Percentiles rank a stretch among this genome's conserved stretches.
phyloP scores from a whole-genome alignment of 2,329 filamentous ascomycete species.

The Hypomyces perniciosus region DNA sequence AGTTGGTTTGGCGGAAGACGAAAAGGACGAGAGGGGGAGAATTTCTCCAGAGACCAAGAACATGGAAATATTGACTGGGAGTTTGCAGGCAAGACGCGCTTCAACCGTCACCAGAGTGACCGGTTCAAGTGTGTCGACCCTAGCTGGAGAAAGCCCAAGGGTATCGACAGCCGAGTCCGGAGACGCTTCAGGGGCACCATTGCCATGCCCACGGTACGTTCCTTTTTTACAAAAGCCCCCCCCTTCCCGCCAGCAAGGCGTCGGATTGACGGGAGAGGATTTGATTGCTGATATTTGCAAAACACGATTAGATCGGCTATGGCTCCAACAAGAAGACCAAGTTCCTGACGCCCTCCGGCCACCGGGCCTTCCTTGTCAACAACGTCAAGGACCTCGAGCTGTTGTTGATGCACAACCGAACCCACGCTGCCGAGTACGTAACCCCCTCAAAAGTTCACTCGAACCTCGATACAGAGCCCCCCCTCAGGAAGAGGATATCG shows the following conservation, averaged over 20 bases:
- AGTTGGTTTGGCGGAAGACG: conserved; percentile 5
- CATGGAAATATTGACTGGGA: conserved; percentile 32
- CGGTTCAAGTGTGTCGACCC: conserved; percentile 87
- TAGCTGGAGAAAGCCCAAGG: conserved; percentile 99
- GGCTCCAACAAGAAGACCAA: conserved; percentile 99
- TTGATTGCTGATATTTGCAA: conserved; percentile 9
- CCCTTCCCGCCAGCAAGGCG: background rate
- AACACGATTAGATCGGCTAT: conserved; percentile 74
- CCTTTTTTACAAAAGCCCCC: background rate
- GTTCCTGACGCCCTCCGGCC: conserved; percentile 97
- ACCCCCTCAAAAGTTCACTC: background rate
- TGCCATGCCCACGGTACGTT: conserved; percentile 95
- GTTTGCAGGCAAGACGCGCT: conserved; percentile 79
- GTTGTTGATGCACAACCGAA: conserved; percentile 99
- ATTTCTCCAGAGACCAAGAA: background rate
- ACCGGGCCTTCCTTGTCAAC: conserved; percentile 99
- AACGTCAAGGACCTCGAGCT: conserved; percentile 95
- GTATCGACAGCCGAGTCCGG: conserved; percentile 98
- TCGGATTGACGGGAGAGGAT: background rate
- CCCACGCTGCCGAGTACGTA: conserved; percentile 95
- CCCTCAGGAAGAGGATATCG: background rate
- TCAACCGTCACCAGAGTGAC: conserved; percentile 97
- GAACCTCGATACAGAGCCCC: background rate
- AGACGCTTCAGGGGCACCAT: conserved; percentile 95
- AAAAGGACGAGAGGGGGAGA: background rate